phyloP scores from a whole-genome alignment of 2,329 filamentous ascomycete species.

The Colletotrichum spinosum region DNA sequence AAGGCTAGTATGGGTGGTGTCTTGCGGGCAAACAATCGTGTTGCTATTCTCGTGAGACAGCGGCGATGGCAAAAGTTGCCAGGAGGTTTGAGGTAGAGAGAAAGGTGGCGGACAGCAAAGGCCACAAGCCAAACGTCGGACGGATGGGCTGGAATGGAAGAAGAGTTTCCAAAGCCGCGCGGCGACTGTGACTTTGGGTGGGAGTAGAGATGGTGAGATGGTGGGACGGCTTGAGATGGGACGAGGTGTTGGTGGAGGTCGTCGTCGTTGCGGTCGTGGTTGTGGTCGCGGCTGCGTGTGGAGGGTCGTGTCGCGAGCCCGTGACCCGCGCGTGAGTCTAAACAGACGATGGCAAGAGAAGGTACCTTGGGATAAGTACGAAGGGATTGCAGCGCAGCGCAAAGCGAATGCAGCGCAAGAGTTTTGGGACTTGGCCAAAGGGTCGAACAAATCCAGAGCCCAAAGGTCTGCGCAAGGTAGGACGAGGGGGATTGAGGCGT shows the following conservation, averaged over 20 bases:
- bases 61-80: conserved; percentile 10
- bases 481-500: conserved; percentile 1
- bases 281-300: conserved; percentile 19
- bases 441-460: too few relatives aligned
- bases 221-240: conserved; percentile 12
- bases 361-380: background rate
- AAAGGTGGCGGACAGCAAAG: conserved; percentile 6
- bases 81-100: conserved; percentile 2
- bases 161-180: conserved; percentile 25
- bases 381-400: background rate
- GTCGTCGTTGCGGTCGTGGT: background rate
- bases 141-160: conserved; percentile 21
- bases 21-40: background rate
- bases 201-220: too few relatives aligned
- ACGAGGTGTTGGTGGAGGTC: conserved; percentile 7
- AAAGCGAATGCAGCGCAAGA: too few relatives aligned
- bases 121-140: conserved; percentile 31
- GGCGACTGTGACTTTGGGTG: background rate
- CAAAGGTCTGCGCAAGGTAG: too few relatives aligned
- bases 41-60: conserved; percentile 27
- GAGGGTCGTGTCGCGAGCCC: conserved; percentile 21
- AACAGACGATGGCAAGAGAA: background rate
- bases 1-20: conserved; percentile 3
- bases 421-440: too few relatives aligned
- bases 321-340: conserved; percentile 17